Base-by-base conservation (phyloP, 1,284 basidiomycete genomes). In the Coriolopsis trogii region DNA sequence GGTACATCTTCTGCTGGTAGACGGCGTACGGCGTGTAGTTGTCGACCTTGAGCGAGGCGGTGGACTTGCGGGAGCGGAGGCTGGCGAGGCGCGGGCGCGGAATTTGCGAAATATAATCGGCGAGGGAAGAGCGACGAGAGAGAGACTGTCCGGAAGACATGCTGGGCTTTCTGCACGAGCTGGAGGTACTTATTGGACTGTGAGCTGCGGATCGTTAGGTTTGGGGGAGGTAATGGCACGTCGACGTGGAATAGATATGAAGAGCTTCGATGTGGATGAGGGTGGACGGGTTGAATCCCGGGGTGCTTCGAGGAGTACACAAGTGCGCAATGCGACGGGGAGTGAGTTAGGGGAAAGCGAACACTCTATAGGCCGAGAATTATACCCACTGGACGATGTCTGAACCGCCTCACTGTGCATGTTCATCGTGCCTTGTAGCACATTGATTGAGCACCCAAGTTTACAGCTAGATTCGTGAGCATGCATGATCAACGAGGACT, bases 1-100 rank as follows among this genome's bases (percentile, higher is more conserved):
- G 73, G 51, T 74, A 69, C 78, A 85, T 86, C 50, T 64, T 75
- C 66, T 77, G 74, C 64, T 77, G 71, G 68, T 75, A 70, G 38
- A 75, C 64, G 49, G 72, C 66, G 64, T 76, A 76, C n/a, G 70
- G 65, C 28, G 61, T 64, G 67, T 78, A 75, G 42, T 56, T 61
- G 41, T 60, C 68, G 56, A 72, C 67, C 52, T 70, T 73, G 51
- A 67, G 70, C 23, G 63, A 67, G 33, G 61, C 61, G 52, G 62
- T 61, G 37, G 66, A 68, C 56, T 63, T 63, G 62, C 67, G 67
- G 45, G 67, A 66, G 53, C 72, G 73, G 49, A 76, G 63, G 58
- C 72, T 76, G 46, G 71, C 64, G 55, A 68, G 68, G 58, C 70
- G 70, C 42, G 70, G 71, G 55, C 71, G 70, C 55, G 67, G 71